Base-by-base conservation (phyloP, 345 rosid genomes). In the Bretschneidera sinensis region DNA sequence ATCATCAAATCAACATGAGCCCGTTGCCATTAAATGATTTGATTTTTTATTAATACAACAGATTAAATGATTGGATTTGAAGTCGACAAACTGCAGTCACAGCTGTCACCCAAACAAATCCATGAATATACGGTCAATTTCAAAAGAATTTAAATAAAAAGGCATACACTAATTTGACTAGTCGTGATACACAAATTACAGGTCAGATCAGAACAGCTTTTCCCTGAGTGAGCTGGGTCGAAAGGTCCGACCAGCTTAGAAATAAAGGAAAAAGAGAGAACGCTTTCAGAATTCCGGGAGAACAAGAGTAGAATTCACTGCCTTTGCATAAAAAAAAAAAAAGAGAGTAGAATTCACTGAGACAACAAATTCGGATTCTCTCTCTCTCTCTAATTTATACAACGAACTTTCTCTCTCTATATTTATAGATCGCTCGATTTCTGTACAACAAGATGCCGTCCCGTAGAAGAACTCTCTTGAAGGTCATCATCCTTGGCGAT, bases 401-500 rank as follows among this genome's bases (percentile, higher is more conserved):
- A n/a, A n/a, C n/a, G n/a, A n/a, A n/a, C n/a, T n/a, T n/a, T n/a
- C 57, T 15, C 2, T 34, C 31, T 21, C 48, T 14, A 19, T 61
- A 57, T 63, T 65, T 43, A 51, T 51, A 63, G 45, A 65, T 72
- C 65, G 23, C 28, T 59, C 55, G 48, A 21, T 58, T 53, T 55
- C 61, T 31, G 22, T 2, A 25, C 49, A 66, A 54, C 23, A 64
- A 78, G 77, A 89, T 92, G 98, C 88, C 97, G 43, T 87, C 98
- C 25, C 95, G 96, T 51, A 71, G 97, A 63, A 85, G 92, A 48
- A 89, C 91, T 61, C 97, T 94, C 68, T 75, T 88, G 59, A 90
- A 90, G 83, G 95, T 94, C 85, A 94, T 94, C 75, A 88, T 94
- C 74, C 96, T 94, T 79, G 97, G 97, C 31, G 99, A 94, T 64